These are phyloP conservation scores for Aquilaria malaccensis DNA, from an alignment of 345 rosid species.

Conservation along the genomic window DNA sequence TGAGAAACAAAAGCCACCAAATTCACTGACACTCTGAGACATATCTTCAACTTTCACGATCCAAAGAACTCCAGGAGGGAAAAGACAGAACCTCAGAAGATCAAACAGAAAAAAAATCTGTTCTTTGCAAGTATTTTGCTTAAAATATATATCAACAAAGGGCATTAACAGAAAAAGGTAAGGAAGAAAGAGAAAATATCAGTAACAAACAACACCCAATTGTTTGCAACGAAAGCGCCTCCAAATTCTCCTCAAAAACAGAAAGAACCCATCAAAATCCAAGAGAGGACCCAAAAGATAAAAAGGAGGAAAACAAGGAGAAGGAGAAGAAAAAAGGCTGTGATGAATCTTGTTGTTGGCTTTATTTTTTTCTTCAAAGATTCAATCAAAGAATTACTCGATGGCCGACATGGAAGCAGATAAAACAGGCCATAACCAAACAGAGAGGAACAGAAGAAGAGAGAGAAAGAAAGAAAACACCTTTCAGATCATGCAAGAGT, in stretches of 20 bases:
- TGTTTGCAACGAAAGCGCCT: slow-evolving; percentile 7
- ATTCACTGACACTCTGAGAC: slow-evolving; percentile 9
- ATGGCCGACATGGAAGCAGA: slow-evolving; percentile 46
- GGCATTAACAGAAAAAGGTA: no score
- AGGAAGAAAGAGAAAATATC: neutral
- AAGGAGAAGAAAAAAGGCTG: neutral
- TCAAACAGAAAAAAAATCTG: neutral
- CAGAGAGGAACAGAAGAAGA: slow-evolving; percentile 12
- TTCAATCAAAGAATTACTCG: slow-evolving; percentile 32
- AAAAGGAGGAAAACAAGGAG: neutral
- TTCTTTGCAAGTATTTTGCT: no score
- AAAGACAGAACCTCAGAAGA: neutral
- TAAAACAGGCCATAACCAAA: slow-evolving; percentile 16
- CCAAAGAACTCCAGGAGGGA: slow-evolving; percentile 1
- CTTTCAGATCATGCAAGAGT: slow-evolving; percentile 41
- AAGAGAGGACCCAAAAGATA: neutral
- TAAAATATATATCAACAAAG: no score
- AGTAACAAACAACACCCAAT: slow-evolving; percentile 15
- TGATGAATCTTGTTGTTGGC: slow-evolving; percentile 20
- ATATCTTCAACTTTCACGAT: neutral
- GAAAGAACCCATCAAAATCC: slow-evolving; percentile 4
- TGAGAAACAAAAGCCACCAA: neutral
- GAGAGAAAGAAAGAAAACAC: slow-evolving; percentile 10
- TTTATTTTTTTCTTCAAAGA: slow-evolving; percentile 18
- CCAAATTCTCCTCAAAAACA: slow-evolving; percentile 10